These are phyloP conservation scores for Umbelopsis sp. DNA, from an alignment of 192 early-diverging fungal species.

Conservation along the genomic window DNA sequence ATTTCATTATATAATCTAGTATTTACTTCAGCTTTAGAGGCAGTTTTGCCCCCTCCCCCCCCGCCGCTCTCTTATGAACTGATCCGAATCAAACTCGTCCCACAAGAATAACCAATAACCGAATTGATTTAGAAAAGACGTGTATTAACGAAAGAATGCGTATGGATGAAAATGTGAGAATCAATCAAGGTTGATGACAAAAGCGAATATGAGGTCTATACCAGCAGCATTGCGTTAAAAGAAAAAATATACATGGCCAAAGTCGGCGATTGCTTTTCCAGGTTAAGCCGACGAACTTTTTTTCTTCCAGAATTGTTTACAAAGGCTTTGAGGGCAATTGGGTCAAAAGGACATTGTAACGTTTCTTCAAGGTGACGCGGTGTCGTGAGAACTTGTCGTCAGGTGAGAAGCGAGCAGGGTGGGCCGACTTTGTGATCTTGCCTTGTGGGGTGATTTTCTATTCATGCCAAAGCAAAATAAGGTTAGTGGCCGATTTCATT, in stretches of 20 bases:
- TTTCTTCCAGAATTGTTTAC: background rate
- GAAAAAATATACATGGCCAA: background rate
- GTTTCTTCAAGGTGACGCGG: slow-evolving; percentile 94
- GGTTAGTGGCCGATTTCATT: background rate
- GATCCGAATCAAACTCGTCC: background rate
- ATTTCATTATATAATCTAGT: no score
- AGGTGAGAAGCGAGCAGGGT: slow-evolving; percentile 98
- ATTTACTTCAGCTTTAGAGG: no score
- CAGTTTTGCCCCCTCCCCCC: no score
- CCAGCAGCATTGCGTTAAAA: background rate
- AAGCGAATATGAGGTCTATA: background rate
- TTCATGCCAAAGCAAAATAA: background rate
- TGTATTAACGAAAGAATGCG: background rate
- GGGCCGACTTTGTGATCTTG: slow-evolving; percentile 92
- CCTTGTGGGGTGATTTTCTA: slow-evolving; percentile 84
- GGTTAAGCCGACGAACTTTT: background rate
- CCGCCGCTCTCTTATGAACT: background rate
- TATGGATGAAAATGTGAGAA: background rate
- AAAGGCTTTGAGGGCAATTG: slow-evolving; percentile 45
- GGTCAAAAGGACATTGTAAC: slow-evolving; percentile 84
- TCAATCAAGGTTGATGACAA: background rate
- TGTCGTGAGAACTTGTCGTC: slow-evolving; percentile 99
- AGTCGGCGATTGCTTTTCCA: background rate
- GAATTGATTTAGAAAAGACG: background rate
- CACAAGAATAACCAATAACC: background rate